These are phyloP conservation scores for Annulohypoxylon bovei DNA, from an alignment of 495 filamentous ascomycete species.

Conservation along the genomic window DNA sequence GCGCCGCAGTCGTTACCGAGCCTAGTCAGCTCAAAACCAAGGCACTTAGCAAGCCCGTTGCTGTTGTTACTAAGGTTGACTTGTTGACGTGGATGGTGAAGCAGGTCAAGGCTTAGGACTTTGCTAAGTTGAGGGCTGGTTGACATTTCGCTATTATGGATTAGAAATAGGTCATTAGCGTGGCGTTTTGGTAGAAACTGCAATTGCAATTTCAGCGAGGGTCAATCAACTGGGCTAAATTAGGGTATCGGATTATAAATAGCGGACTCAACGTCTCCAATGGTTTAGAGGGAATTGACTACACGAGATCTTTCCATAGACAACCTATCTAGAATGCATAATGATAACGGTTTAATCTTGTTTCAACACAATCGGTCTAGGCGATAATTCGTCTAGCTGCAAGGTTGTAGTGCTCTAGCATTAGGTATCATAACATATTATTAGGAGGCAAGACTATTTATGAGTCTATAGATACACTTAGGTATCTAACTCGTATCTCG, in stretches of 20 bases:
- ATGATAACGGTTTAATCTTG: not conserved
- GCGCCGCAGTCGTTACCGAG: constrained; percentile 92
- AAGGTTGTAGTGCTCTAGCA: too few relatives aligned
- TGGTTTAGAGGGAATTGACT: constrained; percentile 17
- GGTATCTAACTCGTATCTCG: not conserved
- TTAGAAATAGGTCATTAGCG: constrained; percentile 9
- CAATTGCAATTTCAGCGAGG: not conserved
- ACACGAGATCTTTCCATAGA: constrained; percentile 9
- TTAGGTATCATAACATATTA: not conserved
- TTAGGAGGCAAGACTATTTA: not conserved
- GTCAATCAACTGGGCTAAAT: constrained; percentile 22
- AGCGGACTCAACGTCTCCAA: constrained; percentile 36
- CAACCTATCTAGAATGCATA: not conserved
- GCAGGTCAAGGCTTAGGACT: constrained; percentile 60
- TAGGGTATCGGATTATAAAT: constrained; percentile 16
- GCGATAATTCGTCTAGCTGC: not conserved
- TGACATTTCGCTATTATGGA: not conserved
- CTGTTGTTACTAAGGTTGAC: constrained; percentile 97
- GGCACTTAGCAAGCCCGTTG: constrained; percentile 75
- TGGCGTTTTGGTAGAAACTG: constrained; percentile 35
- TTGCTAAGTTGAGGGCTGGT: not conserved
- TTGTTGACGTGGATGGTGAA: constrained; percentile 91
- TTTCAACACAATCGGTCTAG: not conserved
- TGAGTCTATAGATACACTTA: not conserved
- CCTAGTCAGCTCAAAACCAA: constrained; percentile 58